Conservation (phyloP, 345 rosid species). For the Rhodamnia rubescens region DNA sequence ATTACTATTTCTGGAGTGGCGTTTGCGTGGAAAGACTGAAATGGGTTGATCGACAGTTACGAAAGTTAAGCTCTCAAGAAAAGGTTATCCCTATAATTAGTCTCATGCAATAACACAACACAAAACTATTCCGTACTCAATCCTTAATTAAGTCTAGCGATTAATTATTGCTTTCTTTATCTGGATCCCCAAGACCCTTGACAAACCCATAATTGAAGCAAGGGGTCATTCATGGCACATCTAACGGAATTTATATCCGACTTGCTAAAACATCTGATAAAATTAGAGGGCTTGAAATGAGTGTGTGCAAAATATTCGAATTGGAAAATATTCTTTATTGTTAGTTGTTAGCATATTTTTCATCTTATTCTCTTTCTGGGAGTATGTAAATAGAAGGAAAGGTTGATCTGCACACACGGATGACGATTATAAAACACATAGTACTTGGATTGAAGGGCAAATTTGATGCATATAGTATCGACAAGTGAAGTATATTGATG, state of each 20-base stretch:
- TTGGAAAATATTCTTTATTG: neutral
- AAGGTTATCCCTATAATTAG: neutral
- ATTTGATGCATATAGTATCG: neutral
- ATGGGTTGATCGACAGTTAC: neutral
- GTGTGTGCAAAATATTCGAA: neutral
- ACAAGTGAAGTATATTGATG: neutral
- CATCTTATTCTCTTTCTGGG: neutral
- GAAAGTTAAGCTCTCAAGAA: neutral
- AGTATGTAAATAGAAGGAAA: neutral
- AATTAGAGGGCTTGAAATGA: neutral
- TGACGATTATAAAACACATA: neutral
- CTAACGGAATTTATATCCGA: neutral
- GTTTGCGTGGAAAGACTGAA: neutral
- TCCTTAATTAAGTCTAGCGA: neutral
- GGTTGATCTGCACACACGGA: neutral
- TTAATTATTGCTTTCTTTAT: neutral
- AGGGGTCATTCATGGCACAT: neutral
- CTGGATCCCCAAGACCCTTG: neutral
- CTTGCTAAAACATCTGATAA: neutral
- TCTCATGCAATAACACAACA: neutral
- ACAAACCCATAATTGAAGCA: neutral
- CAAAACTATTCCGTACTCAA: neutral
- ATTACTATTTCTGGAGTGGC: neutral
- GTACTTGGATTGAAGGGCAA: neutral
- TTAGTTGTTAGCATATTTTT: neutral